Conservation (phyloP, 306 rosid species). For the Corylus heterophylla region DNA sequence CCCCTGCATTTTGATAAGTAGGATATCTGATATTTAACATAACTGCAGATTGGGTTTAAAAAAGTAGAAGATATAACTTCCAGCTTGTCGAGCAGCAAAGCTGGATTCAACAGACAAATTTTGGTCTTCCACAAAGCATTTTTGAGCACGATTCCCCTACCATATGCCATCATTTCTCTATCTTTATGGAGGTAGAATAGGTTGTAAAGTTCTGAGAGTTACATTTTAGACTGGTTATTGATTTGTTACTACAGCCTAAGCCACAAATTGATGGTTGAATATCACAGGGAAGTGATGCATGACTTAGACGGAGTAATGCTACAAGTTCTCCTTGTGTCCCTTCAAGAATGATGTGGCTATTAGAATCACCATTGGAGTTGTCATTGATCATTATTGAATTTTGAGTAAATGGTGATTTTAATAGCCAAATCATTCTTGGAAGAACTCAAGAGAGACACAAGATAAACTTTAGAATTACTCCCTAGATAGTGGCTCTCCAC, state of each 20-base stretch:
- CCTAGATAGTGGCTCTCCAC: too few relatives aligned
- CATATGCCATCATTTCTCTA: neutral
- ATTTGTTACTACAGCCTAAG: too few relatives aligned
- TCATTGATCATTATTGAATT: too few relatives aligned
- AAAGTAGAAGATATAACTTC: constrained; percentile 63
- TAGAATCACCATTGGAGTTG: too few relatives aligned
- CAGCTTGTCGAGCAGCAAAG: constrained; percentile 51
- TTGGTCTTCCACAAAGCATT: constrained; percentile 58
- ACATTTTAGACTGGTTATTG: neutral
- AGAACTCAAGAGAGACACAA: too few relatives aligned
- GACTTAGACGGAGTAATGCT: too few relatives aligned
- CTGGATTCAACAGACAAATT: constrained; percentile 89
- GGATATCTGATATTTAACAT: neutral
- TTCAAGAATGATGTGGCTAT: too few relatives aligned
- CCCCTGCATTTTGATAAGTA: neutral
- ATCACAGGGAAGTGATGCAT: neutral
- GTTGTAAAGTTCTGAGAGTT: neutral
- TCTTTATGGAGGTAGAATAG: neutral
- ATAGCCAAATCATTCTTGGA: too few relatives aligned
- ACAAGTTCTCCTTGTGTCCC: too few relatives aligned
- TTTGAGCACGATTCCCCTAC: neutral
- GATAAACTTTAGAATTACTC: too few relatives aligned
- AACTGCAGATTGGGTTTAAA: constrained; percentile 74
- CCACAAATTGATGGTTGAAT: too few relatives aligned
- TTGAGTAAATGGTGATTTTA: too few relatives aligned